These are phyloP conservation scores for Penicillium desertorum DNA, from an alignment of 495 filamentous ascomycete genomes.

Conservation along the genomic window DNA sequence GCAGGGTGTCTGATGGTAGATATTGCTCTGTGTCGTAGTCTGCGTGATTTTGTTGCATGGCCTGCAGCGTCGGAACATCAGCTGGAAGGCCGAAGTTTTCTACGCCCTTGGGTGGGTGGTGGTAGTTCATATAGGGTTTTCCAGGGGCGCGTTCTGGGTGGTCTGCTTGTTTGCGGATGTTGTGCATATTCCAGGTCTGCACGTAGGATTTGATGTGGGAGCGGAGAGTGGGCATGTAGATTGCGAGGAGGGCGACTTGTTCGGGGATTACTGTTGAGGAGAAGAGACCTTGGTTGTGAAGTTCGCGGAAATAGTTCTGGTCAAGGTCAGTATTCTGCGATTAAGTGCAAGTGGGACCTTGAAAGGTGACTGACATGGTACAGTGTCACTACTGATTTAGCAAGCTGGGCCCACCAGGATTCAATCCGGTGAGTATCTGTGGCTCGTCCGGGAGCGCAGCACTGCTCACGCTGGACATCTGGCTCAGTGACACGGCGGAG, in stretches of 20 bases:
- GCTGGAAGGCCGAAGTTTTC: slow-evolving; percentile 16
- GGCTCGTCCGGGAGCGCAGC: slow-evolving; percentile 16
- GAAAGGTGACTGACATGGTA: slow-evolving; percentile 11
- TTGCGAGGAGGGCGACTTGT: slow-evolving; percentile 19
- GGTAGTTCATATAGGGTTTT: slow-evolving; percentile 23
- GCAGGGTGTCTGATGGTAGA: slow-evolving; percentile 2
- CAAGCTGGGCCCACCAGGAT: slow-evolving; percentile 21
- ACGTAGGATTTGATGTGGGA: slow-evolving; percentile 17
- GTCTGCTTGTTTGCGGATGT: slow-evolving; percentile 20
- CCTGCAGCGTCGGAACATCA: slow-evolving; percentile 7
- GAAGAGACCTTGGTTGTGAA: slow-evolving; percentile 16
- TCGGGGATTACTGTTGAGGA: slow-evolving; percentile 13
- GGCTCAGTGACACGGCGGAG: slow-evolving; percentile 29
- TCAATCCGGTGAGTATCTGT: slow-evolving; percentile 22
- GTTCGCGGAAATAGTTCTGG: slow-evolving; percentile 17
- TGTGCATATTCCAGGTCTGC: slow-evolving; percentile 20
- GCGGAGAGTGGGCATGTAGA: slow-evolving; percentile 23
- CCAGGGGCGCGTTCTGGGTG: slow-evolving; percentile 17
- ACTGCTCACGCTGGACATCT: slow-evolving; percentile 9
- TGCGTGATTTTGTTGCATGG: slow-evolving; percentile 3
- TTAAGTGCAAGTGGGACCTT: not conserved
- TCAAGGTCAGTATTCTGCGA: slow-evolving; percentile 1
- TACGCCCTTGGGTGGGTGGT: slow-evolving; percentile 16
- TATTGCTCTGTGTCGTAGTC: slow-evolving; percentile 6
- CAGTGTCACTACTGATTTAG: slow-evolving; percentile 9